Evolutionary conservation across 768 basidiomycete species (phyloP), one percentile per base, ranked within the genome.

Genomic region (Termitomyces sp.): DNA sequence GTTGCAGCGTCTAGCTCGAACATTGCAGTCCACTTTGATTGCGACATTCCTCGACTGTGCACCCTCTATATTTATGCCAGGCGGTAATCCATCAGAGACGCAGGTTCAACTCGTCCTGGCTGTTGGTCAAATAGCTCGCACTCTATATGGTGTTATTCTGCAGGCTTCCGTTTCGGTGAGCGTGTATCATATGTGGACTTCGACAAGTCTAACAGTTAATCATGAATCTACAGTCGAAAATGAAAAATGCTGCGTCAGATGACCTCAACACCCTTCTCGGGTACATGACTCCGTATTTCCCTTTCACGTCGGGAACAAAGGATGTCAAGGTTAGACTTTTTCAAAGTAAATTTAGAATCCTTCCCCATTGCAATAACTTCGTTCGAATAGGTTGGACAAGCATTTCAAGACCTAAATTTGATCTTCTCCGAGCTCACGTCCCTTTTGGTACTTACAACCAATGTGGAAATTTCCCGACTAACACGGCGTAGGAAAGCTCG

Each of bases 21-120:
- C 86, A 14, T 71, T 98, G n/a, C 84, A 94, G 63, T 79, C 92
- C 3, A 86, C 86, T 10, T 75, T 98, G 11, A 74, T 93, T 2
- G 86, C 92, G 21, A 86, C 90, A 1, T 92, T 93, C 71, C 82
- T 98, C 21, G 95, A 98, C 68, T 84, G 84, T 61, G 92, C 92
- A 4, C 92, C 95, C 2, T 67, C 82, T 14, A 90, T 89, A 2
- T 95, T 96, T 71, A 80, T 86, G 4, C 88, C 90, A 0, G 81
- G 79, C 60, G 72, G 72, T n/a, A 77, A 65, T 31, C 82, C 85
- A 2, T 69, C 82, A 12, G 85, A 86, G 57, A 79, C 78, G 2
- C 86, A 90, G 58, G 69, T 84, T 17, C 80, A 83, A 57, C 74
- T 86, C 55, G 72, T 92, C 16, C 58, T 80, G n/a, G 78, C 80